Evolutionary conservation across 306 rosid genomes (phyloP), one percentile per base, ranked within the genome.

Genomic region (Senna tora): DNA sequence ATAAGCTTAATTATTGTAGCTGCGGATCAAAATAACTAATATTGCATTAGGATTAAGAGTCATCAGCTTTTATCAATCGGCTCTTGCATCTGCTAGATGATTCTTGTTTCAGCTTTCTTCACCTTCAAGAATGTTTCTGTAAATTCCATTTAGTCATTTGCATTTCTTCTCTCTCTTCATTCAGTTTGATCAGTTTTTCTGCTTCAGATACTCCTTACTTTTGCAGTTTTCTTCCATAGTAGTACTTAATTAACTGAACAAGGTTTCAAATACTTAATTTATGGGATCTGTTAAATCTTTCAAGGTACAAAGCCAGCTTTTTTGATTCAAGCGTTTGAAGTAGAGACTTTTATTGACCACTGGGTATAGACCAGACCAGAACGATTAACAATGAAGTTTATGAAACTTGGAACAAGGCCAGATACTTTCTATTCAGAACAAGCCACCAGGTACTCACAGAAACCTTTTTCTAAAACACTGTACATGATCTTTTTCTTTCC

Each of bases 341-440:
- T 66, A 65, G 80, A 45, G 76, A 54, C 51, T 80, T 71, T 62
- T 28, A 45, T 55, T 68, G 60, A 66, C 58, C 67, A 69, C 66
- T 79, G 77, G 82, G 19, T 11, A 63, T 57, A 78, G 75, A 59
- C 43, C 69, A 66, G 52, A 59, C 47, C 69, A 66, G 52, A 61
- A 16, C 30, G 39, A 77, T 43, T 64, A 65, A 83, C 30, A 59
- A 94, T 94, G 99, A 94, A 94, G 96, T 94, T 87, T 78, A 91
- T 94, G 99, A 94, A 94, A 88, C 83, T 94, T 84, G 99, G 99
- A 65, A 89, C 93, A 53, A 88, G 89, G 85, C 90, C 89, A 2
- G 97, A 94, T 75, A 91, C 96, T 77, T 94, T 94, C 87, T 81
- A 84, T 78, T 81, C 90, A 9, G 93, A 91, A 85, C 88, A 88